Base-by-base conservation (phyloP, 306 rosid species). In the Glycine tomentella region DNA sequence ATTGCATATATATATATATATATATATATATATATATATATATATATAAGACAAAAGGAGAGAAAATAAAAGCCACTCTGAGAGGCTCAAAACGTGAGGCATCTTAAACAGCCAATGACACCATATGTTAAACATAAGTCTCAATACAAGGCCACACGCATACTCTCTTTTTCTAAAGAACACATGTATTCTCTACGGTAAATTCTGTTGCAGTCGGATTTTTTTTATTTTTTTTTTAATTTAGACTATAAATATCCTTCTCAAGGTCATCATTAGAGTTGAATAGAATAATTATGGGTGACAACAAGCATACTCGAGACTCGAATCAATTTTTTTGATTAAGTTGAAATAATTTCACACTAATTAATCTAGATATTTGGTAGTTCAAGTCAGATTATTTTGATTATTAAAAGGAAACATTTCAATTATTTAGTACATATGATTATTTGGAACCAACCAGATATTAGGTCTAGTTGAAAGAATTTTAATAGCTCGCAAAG, bases 1-100 rank as follows among this genome's bases (percentile, higher is more conserved):
- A 66, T 44, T 69, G 83, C 10, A 13, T 25, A 25, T 25, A n/a
- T 49, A 17, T 75, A 75, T 38, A 44, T n/a, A n/a, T n/a, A n/a
- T n/a, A n/a, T n/a, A n/a, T n/a, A n/a, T n/a, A n/a, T 38, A 44
- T 25, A 25, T 25, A 25, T 25, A 25, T 25, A 25, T 25, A 20
- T 20, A 20, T 20, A 20, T 20, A 20, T 51, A 45, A 63, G 72
- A 57, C 58, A 65, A 83, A n/a, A 45, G n/a, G n/a, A n/a, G n/a
- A n/a, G 61, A 65, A 65, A 80, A 68, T 68, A 71, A 11, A 87
- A 81, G 84, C 69, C 87, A 87, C 87, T 84, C 76, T 81, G 70
- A 65, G 86, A 59, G 90, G 90, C 85, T 87, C 45, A 80, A 66
- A 87, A 59, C 42, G 3, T 77, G 42, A 84, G 31, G 87, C 84